Base-by-base conservation (phyloP, 768 basidiomycete genomes). In the Cystofilobasidium capitatum region DNA sequence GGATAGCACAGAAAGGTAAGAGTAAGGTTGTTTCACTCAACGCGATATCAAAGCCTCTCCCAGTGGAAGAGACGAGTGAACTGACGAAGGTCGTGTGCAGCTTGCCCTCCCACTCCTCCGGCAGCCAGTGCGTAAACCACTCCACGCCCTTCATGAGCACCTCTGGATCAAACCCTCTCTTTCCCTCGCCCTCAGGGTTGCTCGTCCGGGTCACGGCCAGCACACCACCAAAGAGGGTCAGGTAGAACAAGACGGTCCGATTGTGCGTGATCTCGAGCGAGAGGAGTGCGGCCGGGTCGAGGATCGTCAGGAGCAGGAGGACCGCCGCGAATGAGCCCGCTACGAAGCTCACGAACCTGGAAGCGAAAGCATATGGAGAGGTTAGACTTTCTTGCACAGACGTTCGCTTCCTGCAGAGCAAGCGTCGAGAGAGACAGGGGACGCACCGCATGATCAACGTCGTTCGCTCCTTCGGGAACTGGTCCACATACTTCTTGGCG, bases 291-390 rank as follows among this genome's bases (percentile, higher is more conserved):
- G 98, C 93, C 0, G 96, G 91, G 74, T 98, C 94, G 69, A 96
- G 80, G 26, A 94, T 85, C 4, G 96, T 91, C 20, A 89, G 89
- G 4, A 96, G 84, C 36, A 94, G 82, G 12, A 99, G 84, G 7
- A 99, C 96, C 24, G 93, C 93, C 2, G 91, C 91, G 77, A 96
- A 98, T 0, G 96, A 94, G 10, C 96, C 93, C 3, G 92, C 87
- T 62, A 99, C 82, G 77, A 99, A 99, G 13, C 96, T 88, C 12
- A 97, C 84, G 76, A 99, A 99, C 67, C 92, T 96, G 71, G 8
- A 14, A 3, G 26, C 16, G 42, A 62, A 42, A 57, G 26, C 24
- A 54, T 12, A 22, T 12, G 24, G 40, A 69, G 12, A 64, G 42
- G 24, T 24, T 17, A 20, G 16, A 37, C 16, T 62, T 17, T 17